Evolutionary conservation across 495 filamentous ascomycete species (phyloP), one percentile per base, ranked within the genome.

Genomic region (Penicillium crystallinum): DNA sequence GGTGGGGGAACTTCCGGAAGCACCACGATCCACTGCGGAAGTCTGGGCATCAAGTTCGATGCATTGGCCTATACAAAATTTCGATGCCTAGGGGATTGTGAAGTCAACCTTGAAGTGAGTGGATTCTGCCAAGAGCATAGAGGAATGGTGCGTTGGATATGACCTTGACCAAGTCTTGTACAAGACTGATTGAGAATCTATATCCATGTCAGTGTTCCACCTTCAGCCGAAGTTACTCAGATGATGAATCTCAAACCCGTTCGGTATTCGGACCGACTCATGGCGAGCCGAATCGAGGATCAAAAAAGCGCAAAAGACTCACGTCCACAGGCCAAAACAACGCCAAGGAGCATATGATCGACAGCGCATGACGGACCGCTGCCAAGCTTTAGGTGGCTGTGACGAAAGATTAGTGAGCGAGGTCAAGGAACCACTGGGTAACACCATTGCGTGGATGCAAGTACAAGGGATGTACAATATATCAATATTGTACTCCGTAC

Each of bases 341-440:
- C 2, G 69, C 65, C 69, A 72, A 72, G 65, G 57, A 45, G n/a
- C n/a, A 30, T 48, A 55, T 47, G 69, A 72, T 72, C 69, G 61
- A 69, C 67, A 49, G 35, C 64, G 61, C 63, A 46, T 61, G 58
- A 42, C 60, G 66, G 51, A 48, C 67, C 67, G 61, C 67, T 65
- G 69, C 67, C 69, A 70, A 72, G 69, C 64, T 65, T 67, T 57
- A 12, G 39, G 62, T 57, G 64, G 62, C 62, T 55, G 58, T 67
- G 64, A 61, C 46, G 54, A 38, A 36, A 9, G 37, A 34, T 49
- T 36, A 10, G 29, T 31, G 23, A 34, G 4, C 31, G 34, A 50
- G 30, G 18, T 25, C 19, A 22, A 29, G 39, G 9, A 14, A 18
- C n/a, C n/a, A n/a, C 14, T 22, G 25, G 30, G 48, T 42, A 7